Percentiles rank a stretch among this genome's conserved stretches.
Conservation (phyloP, 371 early-diverging fungal genomes). For the Mortierella sp. region DNA sequence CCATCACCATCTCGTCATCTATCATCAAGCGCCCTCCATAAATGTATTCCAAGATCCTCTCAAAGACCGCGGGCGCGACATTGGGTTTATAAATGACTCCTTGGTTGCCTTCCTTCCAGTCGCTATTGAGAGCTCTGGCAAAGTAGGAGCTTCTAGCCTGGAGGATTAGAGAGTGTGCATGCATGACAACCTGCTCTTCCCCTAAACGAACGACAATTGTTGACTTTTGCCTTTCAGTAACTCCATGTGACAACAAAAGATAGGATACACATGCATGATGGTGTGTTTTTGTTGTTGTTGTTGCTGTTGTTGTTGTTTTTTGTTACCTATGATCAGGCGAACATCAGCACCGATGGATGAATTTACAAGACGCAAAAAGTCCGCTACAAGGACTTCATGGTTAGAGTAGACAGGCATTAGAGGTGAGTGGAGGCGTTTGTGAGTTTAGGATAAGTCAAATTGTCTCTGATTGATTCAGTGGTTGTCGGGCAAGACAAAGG, state of each 20-base stretch:
- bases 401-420: constrained; percentile 42
- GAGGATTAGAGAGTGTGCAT: constrained; percentile 47
- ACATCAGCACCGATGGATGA: constrained; percentile 46
- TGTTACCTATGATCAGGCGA: constrained; percentile 43
- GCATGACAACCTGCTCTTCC: constrained; percentile 43
- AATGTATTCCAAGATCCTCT: constrained; percentile 38
- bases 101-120: constrained; percentile 50
- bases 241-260: neutral
- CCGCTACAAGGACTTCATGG: constrained; percentile 31
- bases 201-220: constrained; percentile 14
- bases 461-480: too few relatives aligned
- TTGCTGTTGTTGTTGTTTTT: neutral
- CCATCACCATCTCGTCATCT: constrained; percentile 34
- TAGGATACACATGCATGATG: neutral
- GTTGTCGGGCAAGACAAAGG: too few relatives aligned
- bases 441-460: too few relatives aligned
- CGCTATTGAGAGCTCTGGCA: constrained; percentile 33
- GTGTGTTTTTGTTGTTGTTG: too few relatives aligned
- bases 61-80: constrained; percentile 40
- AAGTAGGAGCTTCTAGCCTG: constrained; percentile 50
- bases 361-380: constrained; percentile 44
- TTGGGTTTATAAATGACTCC: constrained; percentile 48
- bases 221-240: neutral
- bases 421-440: neutral
- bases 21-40: constrained; percentile 34